These are phyloP conservation scores for Carpinus viminea DNA, from an alignment of 306 rosid species.

Conservation along the genomic window DNA sequence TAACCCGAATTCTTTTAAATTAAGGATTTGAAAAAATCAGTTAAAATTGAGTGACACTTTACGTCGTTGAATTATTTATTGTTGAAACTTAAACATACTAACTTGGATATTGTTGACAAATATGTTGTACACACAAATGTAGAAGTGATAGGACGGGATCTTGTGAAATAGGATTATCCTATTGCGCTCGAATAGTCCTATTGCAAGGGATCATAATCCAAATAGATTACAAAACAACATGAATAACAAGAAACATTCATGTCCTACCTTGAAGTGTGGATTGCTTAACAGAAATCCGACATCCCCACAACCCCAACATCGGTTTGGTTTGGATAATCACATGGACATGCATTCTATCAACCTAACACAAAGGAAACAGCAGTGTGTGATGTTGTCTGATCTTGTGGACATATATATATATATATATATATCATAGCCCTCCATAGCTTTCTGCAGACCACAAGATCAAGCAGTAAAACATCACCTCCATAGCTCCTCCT, in stretches of 20 bases:
- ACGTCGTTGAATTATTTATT: background rate
- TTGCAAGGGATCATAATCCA: no score
- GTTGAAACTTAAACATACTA: background rate
- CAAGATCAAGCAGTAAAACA: background rate
- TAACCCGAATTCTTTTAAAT: no score
- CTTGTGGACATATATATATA: background rate
- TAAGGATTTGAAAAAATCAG: background rate
- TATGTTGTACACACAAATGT: background rate
- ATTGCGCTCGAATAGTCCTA: no score
- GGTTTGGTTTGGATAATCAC: background rate
- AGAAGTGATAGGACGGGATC: no score
- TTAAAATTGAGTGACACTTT: background rate
- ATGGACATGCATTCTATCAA: background rate
- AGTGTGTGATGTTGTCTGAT: background rate
- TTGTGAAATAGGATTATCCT: no score
- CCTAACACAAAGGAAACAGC: background rate
- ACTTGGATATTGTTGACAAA: background rate
- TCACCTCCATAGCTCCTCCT: background rate
- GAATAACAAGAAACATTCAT: background rate
- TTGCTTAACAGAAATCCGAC: background rate
- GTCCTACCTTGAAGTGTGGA: background rate
- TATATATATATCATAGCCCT: background rate
- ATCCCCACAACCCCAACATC: background rate
- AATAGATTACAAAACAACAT: background rate
- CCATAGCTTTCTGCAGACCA: background rate